These are phyloP conservation scores for Petasospora rhodanensis DNA, from an alignment of 1,139 yeast species.

Conservation along the genomic window DNA sequence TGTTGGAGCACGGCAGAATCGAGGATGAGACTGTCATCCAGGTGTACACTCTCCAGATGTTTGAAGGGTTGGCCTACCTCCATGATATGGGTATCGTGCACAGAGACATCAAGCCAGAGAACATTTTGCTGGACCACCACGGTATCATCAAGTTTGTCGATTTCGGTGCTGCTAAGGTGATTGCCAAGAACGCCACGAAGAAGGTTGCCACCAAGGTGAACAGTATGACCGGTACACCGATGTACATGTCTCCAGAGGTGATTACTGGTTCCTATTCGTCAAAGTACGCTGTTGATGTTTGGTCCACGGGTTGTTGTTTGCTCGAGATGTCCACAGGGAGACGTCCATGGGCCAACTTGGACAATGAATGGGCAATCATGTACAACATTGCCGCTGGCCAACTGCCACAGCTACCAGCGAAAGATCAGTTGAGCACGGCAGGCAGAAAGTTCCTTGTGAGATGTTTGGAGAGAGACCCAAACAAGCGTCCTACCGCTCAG, in stretches of 20 bases:
- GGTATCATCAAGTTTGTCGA: conserved; percentile 95
- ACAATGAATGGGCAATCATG: conserved; percentile 98
- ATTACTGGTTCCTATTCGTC: conserved; percentile 82
- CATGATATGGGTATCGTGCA: conserved; percentile 97
- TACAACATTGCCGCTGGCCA: conserved; percentile 97
- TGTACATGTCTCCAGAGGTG: conserved; percentile 98
- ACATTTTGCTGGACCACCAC: conserved; percentile 81
- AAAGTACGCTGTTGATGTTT: conserved; percentile 64
- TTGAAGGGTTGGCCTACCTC: conserved; percentile 91
- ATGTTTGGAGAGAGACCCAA: conserved; percentile 83
- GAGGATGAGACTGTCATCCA: conserved; percentile 94
- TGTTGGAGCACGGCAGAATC: conserved; percentile 84
- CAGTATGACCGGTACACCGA: conserved; percentile 89
- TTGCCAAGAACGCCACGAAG: conserved; percentile 45
- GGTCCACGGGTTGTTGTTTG: conserved; percentile 83
- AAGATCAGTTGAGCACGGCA: conserved; percentile 69
- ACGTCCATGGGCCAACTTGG: conserved; percentile 87
- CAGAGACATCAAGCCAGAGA: conserved; percentile 95
- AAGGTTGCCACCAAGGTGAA: conserved; percentile 33
- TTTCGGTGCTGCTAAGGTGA: conserved; percentile 94
- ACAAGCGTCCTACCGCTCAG: conserved; percentile 73
- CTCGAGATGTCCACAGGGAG: conserved; percentile 81
- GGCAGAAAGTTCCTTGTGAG: conserved; percentile 70
- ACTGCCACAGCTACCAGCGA: conserved; percentile 76
- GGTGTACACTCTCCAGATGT: conserved; percentile 85